Evolutionary conservation across 495 filamentous ascomycete species (phyloP).

Genomic region (Pseudomonodictys pantanalensis): DNA sequence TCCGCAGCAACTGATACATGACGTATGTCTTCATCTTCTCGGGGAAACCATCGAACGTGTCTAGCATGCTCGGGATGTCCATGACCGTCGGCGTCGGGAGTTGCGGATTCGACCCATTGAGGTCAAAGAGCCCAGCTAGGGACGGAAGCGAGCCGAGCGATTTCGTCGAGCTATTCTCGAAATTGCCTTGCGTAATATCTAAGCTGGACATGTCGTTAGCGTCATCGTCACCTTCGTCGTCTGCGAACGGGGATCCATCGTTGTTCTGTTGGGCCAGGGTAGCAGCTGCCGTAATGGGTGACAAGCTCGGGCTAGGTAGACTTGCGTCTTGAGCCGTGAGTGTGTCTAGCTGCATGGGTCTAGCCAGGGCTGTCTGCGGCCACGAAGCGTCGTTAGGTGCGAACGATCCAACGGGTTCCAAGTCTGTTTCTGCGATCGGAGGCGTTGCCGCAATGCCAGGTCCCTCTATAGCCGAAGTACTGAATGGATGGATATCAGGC

Average conservation of each 20-base stretch:
- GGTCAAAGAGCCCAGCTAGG: constrained; percentile 10
- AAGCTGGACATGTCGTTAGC: constrained; percentile 32
- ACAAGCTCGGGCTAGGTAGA: constrained; percentile 90
- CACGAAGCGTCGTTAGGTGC: constrained; percentile 31
- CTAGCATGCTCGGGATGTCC: constrained; percentile 79
- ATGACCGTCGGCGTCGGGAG: constrained; percentile 51
- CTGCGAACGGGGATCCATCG: not conserved
- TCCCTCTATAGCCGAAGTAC: constrained; percentile 21
- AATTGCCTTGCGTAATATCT: constrained; percentile 25
- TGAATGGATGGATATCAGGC: constrained; percentile 8
- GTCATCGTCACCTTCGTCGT: constrained; percentile 33
- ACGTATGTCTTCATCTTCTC: constrained; percentile 85
- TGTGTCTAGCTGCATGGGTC: constrained; percentile 53
- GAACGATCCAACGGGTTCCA: constrained; percentile 35
- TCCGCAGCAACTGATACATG: constrained; percentile 89
- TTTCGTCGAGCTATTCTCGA: not conserved
- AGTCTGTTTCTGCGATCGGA: constrained; percentile 42
- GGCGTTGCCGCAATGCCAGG: constrained; percentile 42
- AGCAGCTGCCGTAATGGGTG: constrained; percentile 81
- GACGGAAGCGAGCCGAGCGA: constrained; percentile 2
- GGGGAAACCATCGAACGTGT: constrained; percentile 87
- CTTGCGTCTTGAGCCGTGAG: constrained; percentile 78
- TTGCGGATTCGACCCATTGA: constrained; percentile 30
- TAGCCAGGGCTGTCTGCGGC: constrained; percentile 16
- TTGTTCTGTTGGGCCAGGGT: constrained; percentile 44